Evolutionary conservation across 148 eudicot genomes (phyloP).

Genomic region (Rhododendron kiyosumense): DNA sequence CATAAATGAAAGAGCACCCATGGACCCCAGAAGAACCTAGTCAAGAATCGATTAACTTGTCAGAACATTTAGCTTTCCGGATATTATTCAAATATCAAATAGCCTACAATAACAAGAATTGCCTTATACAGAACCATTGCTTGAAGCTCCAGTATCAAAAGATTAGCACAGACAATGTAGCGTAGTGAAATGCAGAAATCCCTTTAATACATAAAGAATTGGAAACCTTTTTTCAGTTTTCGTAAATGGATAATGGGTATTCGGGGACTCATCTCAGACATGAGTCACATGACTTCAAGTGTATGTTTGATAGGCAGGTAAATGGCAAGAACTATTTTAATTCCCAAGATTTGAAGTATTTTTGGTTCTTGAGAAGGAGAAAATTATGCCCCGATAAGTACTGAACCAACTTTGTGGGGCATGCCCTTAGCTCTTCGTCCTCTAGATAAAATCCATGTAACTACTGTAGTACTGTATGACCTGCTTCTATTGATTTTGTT

Average conservation of each 20-base stretch:
- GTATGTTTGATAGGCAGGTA: neutral
- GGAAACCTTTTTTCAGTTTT: neutral
- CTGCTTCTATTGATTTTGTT: neutral
- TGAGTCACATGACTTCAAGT: neutral
- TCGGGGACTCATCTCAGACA: neutral
- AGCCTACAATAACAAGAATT: neutral
- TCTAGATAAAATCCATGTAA: neutral
- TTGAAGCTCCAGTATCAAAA: neutral
- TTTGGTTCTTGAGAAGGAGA: neutral
- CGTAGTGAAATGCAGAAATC: neutral
- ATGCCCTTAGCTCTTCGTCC: neutral
- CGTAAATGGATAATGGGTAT: neutral
- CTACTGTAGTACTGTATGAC: neutral
- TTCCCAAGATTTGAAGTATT: neutral
- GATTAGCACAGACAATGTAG: neutral
- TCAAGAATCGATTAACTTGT: conserved; percentile 14
- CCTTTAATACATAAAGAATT: neutral
- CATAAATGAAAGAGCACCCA: conserved; percentile 95
- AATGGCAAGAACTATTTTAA: neutral
- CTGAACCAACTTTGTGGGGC: neutral
- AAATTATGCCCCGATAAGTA: neutral
- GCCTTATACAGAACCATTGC: neutral
- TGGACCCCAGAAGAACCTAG: conserved; percentile 92
- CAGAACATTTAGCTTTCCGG: conserved; percentile 3
- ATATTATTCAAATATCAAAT: neutral